These are phyloP conservation scores for Amanita polypyramis DNA, from an alignment of 768 basidiomycete genomes.

Conservation along the genomic window DNA sequence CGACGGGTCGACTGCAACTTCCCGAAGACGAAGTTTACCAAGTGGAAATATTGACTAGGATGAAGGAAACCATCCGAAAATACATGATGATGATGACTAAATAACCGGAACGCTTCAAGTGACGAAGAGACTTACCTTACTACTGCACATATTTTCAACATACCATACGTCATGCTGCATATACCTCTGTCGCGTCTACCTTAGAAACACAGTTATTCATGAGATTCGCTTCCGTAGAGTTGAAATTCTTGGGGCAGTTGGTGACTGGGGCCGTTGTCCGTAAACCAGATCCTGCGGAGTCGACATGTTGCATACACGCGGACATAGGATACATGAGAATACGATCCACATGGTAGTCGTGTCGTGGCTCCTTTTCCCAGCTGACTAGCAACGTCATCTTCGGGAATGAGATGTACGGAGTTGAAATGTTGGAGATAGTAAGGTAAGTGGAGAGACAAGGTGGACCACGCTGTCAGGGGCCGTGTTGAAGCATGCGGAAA, in stretches of 20 bases:
- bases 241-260: slow-evolving; percentile 69
- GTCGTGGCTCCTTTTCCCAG: not conserved
- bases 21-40: slow-evolving; percentile 43
- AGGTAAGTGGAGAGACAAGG: slow-evolving; percentile 50
- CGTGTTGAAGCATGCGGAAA: slow-evolving; percentile 48
- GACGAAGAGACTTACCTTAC: not conserved
- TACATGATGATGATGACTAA: slow-evolving; percentile 11
- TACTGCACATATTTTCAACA: not conserved
- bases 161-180: slow-evolving; percentile 3
- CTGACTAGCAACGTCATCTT: slow-evolving; percentile 12
- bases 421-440: slow-evolving; percentile 52
- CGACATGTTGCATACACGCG: slow-evolving; percentile 75
- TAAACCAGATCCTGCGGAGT: slow-evolving; percentile 69
- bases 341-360: slow-evolving; percentile 38
- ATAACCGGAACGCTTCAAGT: not conserved
- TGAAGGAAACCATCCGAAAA: slow-evolving; percentile 31
- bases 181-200: not conserved
- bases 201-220: not conserved
- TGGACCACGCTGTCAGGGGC: slow-evolving; percentile 62
- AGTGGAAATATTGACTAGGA: slow-evolving; percentile 39
- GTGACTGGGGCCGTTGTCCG: slow-evolving; percentile 33
- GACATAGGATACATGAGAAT: slow-evolving; percentile 60
- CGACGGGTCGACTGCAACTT: slow-evolving; percentile 38
- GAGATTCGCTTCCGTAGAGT: slow-evolving; percentile 30
- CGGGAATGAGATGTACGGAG: slow-evolving; percentile 26